Base-by-base conservation (phyloP, 306 rosid genomes). In the Senna siamea region DNA sequence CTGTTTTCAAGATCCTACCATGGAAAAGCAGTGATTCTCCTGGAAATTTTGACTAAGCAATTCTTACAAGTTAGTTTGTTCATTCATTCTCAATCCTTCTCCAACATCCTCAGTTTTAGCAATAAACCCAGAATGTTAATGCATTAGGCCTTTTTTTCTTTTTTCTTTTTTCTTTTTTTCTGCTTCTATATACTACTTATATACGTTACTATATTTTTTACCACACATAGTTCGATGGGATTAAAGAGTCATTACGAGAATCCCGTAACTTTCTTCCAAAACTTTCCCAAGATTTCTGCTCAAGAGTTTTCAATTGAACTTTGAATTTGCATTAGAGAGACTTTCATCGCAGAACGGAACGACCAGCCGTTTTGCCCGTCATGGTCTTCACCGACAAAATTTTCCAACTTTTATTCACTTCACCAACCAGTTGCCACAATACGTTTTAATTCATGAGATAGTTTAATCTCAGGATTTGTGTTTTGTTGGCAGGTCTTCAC, bases 1-100 rank as follows among this genome's bases (percentile, higher is more conserved):
- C 81, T 78, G 60, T 81, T 81, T 69, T 80, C 72, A 64, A 84
- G 86, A 26, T 82, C 78, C 83, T 18, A 43, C 78, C 81, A 60
- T 83, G 75, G 61, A 69, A 69, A 77, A 75, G 20, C 89, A 5
- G 61, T 83, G 58, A 69, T 59, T 82, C 82, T 70, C 56, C 70
- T 66, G 74, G 82, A 74, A 81, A 81, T 68, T 80, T 81, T 55
- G 17, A 54, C 46, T 62, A 70, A 4, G 73, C 75, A 79, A 72
- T 85, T 85, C 80, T 85, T 59, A 2, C 3, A 44, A 41, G 2
- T 5, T 10, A 41, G 47, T 41, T 41, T 6, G 0, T 41, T 9
- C 14, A 41, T 41, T 41, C 53, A 41, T 62, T 30, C n/a, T n/a
- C n/a, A n/a, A n/a, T n/a, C n/a, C n/a, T n/a, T n/a, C n/a, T n/a